phyloP scores from a whole-genome alignment of 2,329 filamentous ascomycete species.

The Epichloe typhina region DNA sequence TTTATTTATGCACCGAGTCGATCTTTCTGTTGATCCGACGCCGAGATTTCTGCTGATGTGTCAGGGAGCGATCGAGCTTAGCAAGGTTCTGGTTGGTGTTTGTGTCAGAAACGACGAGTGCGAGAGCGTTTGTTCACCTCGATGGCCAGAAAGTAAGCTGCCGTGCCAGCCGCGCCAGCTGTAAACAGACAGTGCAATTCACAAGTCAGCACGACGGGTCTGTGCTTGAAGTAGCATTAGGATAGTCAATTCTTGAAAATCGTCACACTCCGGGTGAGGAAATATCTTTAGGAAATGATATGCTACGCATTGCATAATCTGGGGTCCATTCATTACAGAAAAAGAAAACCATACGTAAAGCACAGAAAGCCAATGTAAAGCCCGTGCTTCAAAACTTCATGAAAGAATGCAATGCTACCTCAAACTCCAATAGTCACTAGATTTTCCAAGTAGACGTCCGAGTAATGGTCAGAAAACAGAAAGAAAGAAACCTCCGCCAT shows the following conservation, averaged over 20 bases:
- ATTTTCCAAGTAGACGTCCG: not conserved
- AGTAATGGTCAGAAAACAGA: not conserved
- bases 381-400: not conserved
- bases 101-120: not conserved
- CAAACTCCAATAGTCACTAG: not conserved
- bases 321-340: not conserved
- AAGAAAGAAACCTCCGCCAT: not conserved
- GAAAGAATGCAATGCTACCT: not conserved
- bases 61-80: not conserved
- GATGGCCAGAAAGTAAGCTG: not conserved
- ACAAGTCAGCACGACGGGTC: not conserved
- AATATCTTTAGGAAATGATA: not conserved
- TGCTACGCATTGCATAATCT: not conserved
- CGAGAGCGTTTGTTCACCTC: not conserved
- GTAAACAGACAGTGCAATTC: not conserved
- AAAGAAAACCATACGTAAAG: not conserved
- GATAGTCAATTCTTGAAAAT: not conserved
- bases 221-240: not conserved
- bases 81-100: not conserved
- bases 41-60: not conserved
- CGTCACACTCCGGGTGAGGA: too few species aligned
- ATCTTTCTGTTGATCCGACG: not conserved
- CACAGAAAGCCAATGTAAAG: not conserved
- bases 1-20: not conserved
- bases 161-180: not conserved